Evolutionary conservation across 345 rosid species (phyloP).

Genomic region (Lepidium aucheri): DNA sequence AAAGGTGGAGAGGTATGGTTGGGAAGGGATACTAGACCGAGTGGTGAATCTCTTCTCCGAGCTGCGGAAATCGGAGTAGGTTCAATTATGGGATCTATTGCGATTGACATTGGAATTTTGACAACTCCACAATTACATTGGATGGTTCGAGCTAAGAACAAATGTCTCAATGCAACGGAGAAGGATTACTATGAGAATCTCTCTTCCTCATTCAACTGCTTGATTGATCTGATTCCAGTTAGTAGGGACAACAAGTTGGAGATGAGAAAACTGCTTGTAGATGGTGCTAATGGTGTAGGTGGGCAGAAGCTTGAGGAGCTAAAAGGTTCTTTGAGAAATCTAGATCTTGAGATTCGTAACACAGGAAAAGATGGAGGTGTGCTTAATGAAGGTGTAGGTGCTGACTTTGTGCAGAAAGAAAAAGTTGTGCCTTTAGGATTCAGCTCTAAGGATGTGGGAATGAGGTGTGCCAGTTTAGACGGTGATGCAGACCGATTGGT

Average conservation of each 20-base stretch:
- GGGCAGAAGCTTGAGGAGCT: conserved; percentile 63
- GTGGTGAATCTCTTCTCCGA: conserved; percentile 80
- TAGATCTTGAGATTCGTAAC: conserved; percentile 64
- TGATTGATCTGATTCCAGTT: conserved; percentile 53
- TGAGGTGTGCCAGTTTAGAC: conserved; percentile 92
- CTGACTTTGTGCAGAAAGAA: conserved; percentile 95
- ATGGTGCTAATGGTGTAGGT: conserved; percentile 93
- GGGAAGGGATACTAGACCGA: conserved; percentile 95
- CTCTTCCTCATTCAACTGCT: conserved; percentile 55
- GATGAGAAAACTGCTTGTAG: conserved; percentile 50
- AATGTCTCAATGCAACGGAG: conserved; percentile 59
- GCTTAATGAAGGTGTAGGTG: conserved; percentile 90
- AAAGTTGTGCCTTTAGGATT: conserved; percentile 70
- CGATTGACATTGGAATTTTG: conserved; percentile 62
- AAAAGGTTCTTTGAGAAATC: conserved; percentile 39
- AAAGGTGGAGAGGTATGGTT: conserved; percentile 46
- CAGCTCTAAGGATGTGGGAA: conserved; percentile 44
- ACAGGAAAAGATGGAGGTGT: conserved; percentile 65
- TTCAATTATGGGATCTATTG: conserved; percentile 56
- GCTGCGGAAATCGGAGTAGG: conserved; percentile 71
- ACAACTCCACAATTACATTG: conserved; percentile 95
- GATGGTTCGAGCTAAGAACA: conserved; percentile 89
- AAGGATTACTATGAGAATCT: conserved; percentile 70
- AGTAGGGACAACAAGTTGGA: conserved; percentile 15
- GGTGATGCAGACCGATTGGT: conserved; percentile 96